A percentile compares a stretch with the other conserved stretches of the same genome.
These are phyloP conservation scores for Shiraia bambusicola DNA, from an alignment of 2,329 filamentous ascomycete species.

Conservation along the genomic window DNA sequence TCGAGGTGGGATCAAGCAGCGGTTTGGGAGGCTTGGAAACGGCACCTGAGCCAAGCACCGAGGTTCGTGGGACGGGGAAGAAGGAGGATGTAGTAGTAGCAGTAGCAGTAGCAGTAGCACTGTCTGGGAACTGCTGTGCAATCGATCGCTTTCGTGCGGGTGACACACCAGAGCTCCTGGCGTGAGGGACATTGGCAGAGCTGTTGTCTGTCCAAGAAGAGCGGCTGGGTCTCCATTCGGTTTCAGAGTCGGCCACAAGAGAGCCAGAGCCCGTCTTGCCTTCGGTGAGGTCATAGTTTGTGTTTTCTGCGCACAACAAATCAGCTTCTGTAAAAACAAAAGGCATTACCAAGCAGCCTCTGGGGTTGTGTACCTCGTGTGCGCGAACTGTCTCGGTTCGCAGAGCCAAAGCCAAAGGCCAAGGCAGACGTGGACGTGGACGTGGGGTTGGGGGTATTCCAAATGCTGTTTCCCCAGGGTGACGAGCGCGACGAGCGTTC, in stretches of 20 bases:
- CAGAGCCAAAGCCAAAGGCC: conserved; percentile 30
- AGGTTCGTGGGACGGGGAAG: conserved; percentile 28
- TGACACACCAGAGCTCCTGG: conserved; percentile 40
- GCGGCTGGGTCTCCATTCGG: conserved; percentile 61
- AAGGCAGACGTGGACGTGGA: conserved; percentile 13
- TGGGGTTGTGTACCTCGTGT: conserved; percentile 30
- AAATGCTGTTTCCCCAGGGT: conserved; percentile 41
- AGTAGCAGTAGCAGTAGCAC: too few relatives aligned
- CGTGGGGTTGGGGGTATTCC: conserved; percentile 27
- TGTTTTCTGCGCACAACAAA: conserved; percentile 27
- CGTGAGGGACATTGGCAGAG: conserved; percentile 33
- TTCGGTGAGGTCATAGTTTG: conserved; percentile 45
- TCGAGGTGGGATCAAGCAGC: conserved; percentile 35
- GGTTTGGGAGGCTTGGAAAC: conserved; percentile 32
- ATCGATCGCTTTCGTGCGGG: conserved; percentile 43
- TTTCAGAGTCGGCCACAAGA: conserved; percentile 68
- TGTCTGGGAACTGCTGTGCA: conserved; percentile 37
- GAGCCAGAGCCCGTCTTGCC: conserved; percentile 69
- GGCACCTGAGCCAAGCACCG: conserved; percentile 24
- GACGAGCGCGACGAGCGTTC: conserved; percentile 31
- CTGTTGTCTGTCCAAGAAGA: conserved; percentile 61
- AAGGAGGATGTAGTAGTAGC: conserved; percentile 29
- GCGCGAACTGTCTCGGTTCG: conserved; percentile 35
- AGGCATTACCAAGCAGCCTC: background rate
- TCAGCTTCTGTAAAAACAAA: conserved; percentile 15